These are phyloP conservation scores for Ormosia semicastrata DNA, from an alignment of 306 rosid genomes.

Conservation along the genomic window DNA sequence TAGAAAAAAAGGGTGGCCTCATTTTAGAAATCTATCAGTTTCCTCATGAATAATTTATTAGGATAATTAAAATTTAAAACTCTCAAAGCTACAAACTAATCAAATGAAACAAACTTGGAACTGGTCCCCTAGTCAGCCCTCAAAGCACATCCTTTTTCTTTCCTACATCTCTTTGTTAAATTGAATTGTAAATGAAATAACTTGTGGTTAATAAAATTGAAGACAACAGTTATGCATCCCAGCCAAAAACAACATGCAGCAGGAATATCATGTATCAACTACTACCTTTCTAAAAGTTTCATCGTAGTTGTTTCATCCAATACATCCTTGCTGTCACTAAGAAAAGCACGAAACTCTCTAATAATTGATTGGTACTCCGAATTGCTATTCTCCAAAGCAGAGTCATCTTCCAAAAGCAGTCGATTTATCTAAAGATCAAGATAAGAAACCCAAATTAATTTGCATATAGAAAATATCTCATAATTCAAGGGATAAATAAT, in stretches of 20 bases:
- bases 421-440: constrained; percentile 71
- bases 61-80: not conserved
- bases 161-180: not conserved
- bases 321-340: constrained; percentile 89
- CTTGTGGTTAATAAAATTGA: not conserved
- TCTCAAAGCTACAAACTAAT: constrained; percentile 7
- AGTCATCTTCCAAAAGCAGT: constrained; percentile 90
- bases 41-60: not conserved
- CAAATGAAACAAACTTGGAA: not conserved
- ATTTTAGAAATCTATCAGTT: not conserved
- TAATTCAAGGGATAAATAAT: constrained; percentile 7
- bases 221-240: constrained; percentile 1
- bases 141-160: constrained; percentile 4
- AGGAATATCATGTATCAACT: constrained; percentile 26
- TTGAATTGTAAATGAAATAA: constrained; percentile 5
- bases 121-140: not conserved
- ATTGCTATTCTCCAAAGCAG: constrained; percentile 60
- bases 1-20: not conserved
- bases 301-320: constrained; percentile 95
- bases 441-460: constrained; percentile 32
- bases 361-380: constrained; percentile 81
- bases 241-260: constrained; percentile 17
- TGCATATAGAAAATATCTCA: constrained; percentile 11
- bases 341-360: constrained; percentile 88
- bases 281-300: constrained; percentile 88